These are phyloP conservation scores for Noccaea caerulescens DNA, from an alignment of 345 rosid genomes.

Conservation along the genomic window DNA sequence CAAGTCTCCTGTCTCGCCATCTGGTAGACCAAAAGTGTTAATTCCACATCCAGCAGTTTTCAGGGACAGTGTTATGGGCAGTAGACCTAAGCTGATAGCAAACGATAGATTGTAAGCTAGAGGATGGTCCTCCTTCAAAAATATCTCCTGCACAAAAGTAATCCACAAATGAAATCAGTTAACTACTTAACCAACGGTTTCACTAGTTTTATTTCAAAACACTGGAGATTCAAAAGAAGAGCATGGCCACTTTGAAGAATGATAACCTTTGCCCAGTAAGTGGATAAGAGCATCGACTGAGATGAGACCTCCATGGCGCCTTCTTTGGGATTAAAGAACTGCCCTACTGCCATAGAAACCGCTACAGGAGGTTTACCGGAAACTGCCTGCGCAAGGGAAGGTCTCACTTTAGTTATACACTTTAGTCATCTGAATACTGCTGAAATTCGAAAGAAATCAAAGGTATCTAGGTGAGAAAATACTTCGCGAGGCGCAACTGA, in stretches of 20 bases:
- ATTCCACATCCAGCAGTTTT: constrained; percentile 89
- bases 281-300: constrained; percentile 64
- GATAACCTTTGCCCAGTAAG: constrained; percentile 72
- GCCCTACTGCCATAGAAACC: constrained; percentile 98
- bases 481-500: constrained; percentile 97
- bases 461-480: constrained; percentile 36
- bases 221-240: constrained; percentile 30
- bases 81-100: constrained; percentile 80
- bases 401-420: constrained; percentile 27
- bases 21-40: constrained; percentile 67
- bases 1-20: constrained; percentile 72
- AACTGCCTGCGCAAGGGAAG: constrained; percentile 65
- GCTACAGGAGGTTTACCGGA: constrained; percentile 99
- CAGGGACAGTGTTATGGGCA: constrained; percentile 76
- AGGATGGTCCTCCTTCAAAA: constrained; percentile 90
- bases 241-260: constrained; percentile 33
- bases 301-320: constrained; percentile 71
- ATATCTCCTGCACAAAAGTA: constrained; percentile 61
- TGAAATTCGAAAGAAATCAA: constrained; percentile 8
- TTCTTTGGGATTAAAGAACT: constrained; percentile 86
- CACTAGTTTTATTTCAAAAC: constrained; percentile 17
- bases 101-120: constrained; percentile 80
- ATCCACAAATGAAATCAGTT: constrained; percentile 39
- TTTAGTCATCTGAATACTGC: constrained; percentile 20
- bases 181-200: constrained; percentile 36